These are phyloP conservation scores for Melampsora larici-populina DNA, from an alignment of 1,284 basidiomycete genomes.

Conservation along the genomic window DNA sequence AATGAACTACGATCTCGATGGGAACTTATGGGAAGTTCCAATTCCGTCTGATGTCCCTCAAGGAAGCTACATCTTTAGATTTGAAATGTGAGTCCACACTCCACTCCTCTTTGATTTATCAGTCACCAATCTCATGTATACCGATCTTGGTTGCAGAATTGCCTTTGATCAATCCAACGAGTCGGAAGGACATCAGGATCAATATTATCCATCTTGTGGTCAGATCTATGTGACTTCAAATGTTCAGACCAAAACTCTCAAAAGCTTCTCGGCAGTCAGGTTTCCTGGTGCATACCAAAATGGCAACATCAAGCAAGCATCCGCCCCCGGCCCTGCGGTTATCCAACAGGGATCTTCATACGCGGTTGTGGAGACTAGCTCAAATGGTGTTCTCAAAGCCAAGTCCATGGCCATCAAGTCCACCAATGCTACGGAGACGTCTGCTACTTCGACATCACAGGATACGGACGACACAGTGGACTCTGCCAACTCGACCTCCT, in stretches of 20 bases:
- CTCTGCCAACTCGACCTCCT: not conserved
- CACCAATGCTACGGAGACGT: not conserved
- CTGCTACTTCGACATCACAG: not conserved
- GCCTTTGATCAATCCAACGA: constrained; percentile 20
- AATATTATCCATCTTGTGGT: constrained; percentile 41
- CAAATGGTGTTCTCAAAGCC: not conserved
- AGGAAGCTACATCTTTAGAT: constrained; percentile 43
- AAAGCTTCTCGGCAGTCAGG: not conserved
- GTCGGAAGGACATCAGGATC: constrained; percentile 34
- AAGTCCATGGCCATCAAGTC: not conserved
- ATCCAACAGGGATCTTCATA: not conserved
- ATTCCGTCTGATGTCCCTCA: constrained; percentile 20
- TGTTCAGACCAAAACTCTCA: not conserved
- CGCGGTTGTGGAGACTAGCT: not conserved
- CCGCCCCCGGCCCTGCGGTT: constrained; percentile 13
- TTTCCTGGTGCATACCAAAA: constrained; percentile 21
- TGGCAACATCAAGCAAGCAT: constrained; percentile 10
- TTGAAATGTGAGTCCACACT: constrained; percentile 25
- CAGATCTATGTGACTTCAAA: constrained; percentile 32
- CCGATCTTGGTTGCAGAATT: constrained; percentile 5
- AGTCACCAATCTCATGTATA: not conserved
- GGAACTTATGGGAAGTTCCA: constrained; percentile 31
- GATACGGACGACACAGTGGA: not conserved
- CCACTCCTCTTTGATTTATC: not conserved
- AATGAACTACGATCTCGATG: constrained; percentile 13